Percentiles rank a stretch among this genome's conserved stretches.
Conservation (phyloP, 352 stramenopile genomes). For the Globisporangium okanoganense region DNA sequence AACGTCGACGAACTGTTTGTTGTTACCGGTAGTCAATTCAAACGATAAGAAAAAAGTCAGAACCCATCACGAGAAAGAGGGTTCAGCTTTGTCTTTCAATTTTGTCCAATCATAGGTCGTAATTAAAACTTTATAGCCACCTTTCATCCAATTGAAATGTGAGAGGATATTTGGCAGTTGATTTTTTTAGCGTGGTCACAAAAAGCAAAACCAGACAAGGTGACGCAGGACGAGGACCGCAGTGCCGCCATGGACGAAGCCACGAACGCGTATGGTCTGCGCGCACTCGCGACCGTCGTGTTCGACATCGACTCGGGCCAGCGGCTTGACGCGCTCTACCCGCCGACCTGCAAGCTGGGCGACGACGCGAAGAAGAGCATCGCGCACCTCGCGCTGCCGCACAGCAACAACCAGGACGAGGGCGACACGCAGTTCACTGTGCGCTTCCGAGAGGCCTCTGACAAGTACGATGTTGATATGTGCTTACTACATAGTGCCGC, state of each 20-base stretch:
- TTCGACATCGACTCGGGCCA: slow-evolving; percentile 82
- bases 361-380: slow-evolving; percentile 60
- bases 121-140: not conserved
- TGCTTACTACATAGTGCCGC: not conserved
- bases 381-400: slow-evolving; percentile 71
- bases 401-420: slow-evolving; percentile 86
- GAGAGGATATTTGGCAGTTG: not conserved
- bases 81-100: not conserved
- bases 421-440: slow-evolving; percentile 85
- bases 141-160: not conserved
- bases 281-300: slow-evolving; percentile 67
- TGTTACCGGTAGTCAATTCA: not conserved
- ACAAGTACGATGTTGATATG: slow-evolving; percentile 20
- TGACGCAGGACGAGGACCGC: slow-evolving; percentile 2
- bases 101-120: not conserved
- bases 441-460: slow-evolving; percentile 41
- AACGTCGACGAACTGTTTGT: not conserved
- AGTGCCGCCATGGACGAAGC: not conserved
- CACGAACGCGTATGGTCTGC: slow-evolving; percentile 34
- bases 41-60: not conserved
- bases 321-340: slow-evolving; percentile 63
- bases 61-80: not conserved
- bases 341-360: slow-evolving; percentile 35
- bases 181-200: not conserved
- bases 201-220: not conserved